These are phyloP conservation scores for Aspergillus chevalieri DNA, from an alignment of 2,329 filamentous ascomycete genomes.

Conservation along the genomic window DNA sequence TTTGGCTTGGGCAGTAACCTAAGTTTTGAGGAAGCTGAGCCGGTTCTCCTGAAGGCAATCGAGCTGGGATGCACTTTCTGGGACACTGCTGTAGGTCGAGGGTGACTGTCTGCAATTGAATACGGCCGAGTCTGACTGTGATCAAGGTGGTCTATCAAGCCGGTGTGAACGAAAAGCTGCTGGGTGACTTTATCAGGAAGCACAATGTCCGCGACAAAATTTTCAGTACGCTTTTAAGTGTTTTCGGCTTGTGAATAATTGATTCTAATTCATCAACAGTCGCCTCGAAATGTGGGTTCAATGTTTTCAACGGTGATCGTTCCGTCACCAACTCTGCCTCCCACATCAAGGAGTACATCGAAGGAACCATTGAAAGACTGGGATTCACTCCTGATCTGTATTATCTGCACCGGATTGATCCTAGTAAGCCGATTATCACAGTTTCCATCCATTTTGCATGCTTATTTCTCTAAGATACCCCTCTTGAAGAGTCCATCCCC, in stretches of 20 bases:
- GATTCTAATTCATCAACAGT: conserved; percentile 23
- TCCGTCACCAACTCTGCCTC: conserved; percentile 41
- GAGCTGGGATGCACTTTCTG: conserved; percentile 44
- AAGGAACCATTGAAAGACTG: conserved; percentile 45
- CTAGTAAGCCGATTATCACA: conserved; percentile 25
- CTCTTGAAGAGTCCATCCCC: conserved; percentile 43
- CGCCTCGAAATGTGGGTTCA: conserved; percentile 46
- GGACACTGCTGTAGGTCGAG: conserved; percentile 39
- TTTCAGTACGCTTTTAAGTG: conserved; percentile 33
- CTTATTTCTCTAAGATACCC: conserved; percentile 28
- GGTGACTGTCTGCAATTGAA: background rate
- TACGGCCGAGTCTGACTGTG: background rate
- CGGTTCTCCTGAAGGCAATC: conserved; percentile 46
- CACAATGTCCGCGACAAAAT: conserved; percentile 47
- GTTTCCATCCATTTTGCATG: background rate
- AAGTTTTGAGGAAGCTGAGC: conserved; percentile 42
- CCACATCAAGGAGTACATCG: conserved; percentile 46
- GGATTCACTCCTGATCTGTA: conserved; percentile 45
- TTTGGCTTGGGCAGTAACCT: conserved; percentile 40
- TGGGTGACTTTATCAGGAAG: conserved; percentile 48
- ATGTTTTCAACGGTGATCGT: conserved; percentile 30
- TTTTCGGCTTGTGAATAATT: background rate
- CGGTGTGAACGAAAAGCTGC: conserved; percentile 46
- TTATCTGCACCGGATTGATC: conserved; percentile 42
- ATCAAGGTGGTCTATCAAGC: conserved; percentile 41